Evolutionary conservation across 176 grass and related monocot species (phyloP), one percentile per base, ranked within the genome.

Genomic region (Triticum aestivum): DNA sequence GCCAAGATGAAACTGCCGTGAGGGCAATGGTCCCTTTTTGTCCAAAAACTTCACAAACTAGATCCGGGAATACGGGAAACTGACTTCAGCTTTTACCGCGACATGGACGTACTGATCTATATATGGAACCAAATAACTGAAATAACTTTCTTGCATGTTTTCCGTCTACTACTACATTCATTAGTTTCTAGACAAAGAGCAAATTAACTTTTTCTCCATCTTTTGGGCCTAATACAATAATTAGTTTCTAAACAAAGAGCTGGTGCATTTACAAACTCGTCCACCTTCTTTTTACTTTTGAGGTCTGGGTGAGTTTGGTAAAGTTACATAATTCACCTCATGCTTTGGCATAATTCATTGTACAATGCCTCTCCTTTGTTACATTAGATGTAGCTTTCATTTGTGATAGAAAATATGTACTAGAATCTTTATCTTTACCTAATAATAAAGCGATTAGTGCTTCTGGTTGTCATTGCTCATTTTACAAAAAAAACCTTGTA

Each of bases 1-100:
- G 73, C 58, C 44, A 49, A 74, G 83, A 49, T 29, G 72, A 75
- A 75, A 75, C 83, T 83, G 14, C 56, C 45, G 84, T 86, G 84
- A 83, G 65, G 18, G 63, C 74, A 38, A 20, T 41, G 45, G 38
- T 32, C 20, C 32, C 8, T 32, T 61, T 68, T 32, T 38, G 6
- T 69, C 5, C 3, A n/a, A 27, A 83, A 79, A 83, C 26, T 54
- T 6, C 27, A 49, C 6, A 21, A 77, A 7, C 24, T n/a, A 24
- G 39, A 82, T 32, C 84, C 17, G 17, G n/a, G 66, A 41, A 68
- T 72, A 34, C 38, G 37, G 72, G 6, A 29, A 86, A 61, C 52
- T 44, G 65, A 90, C 78, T 30, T 39, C 64, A 33, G 17, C 47
- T 80, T 78, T 78, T 64, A 21, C 79, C 54, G 12, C 54, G 18